Conservation (phyloP, 257 asterid species). For the Solanum appendiculatum region DNA sequence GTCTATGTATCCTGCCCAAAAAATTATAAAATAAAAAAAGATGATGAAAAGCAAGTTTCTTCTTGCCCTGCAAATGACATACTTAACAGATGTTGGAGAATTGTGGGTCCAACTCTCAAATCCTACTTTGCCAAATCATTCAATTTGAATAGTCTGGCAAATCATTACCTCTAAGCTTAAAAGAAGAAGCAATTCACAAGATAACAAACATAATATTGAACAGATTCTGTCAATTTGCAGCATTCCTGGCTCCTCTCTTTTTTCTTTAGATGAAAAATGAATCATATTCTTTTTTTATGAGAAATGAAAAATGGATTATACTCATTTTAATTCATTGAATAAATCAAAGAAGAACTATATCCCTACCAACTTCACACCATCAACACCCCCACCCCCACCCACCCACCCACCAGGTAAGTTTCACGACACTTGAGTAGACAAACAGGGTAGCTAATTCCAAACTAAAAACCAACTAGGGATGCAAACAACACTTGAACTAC, state of each 20-base stretch:
- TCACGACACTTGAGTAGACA: background rate
- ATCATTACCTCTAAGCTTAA: background rate
- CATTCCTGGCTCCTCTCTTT: background rate
- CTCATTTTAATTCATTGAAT: background rate
- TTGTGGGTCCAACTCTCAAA: background rate
- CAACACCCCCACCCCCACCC: background rate
- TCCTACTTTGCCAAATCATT: background rate
- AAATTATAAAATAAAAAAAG: background rate
- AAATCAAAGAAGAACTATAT: background rate
- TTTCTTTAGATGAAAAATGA: background rate
- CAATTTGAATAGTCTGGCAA: background rate
- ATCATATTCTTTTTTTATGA: background rate
- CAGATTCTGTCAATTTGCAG: background rate
- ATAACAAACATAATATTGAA: background rate
- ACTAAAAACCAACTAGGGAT: background rate
- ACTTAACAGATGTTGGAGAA: background rate
- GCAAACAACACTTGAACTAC: background rate
- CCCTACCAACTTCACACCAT: background rate
- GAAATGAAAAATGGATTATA: background rate
- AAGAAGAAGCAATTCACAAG: background rate
- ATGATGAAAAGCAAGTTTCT: background rate
- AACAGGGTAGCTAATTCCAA: background rate
- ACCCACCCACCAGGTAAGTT: background rate
- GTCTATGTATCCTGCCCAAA: background rate
- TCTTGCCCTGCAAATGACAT: background rate